Evolutionary conservation across 495 filamentous ascomycete genomes (phyloP), one percentile per base, ranked within the genome.

Genomic region (Daldinia childiae): DNA sequence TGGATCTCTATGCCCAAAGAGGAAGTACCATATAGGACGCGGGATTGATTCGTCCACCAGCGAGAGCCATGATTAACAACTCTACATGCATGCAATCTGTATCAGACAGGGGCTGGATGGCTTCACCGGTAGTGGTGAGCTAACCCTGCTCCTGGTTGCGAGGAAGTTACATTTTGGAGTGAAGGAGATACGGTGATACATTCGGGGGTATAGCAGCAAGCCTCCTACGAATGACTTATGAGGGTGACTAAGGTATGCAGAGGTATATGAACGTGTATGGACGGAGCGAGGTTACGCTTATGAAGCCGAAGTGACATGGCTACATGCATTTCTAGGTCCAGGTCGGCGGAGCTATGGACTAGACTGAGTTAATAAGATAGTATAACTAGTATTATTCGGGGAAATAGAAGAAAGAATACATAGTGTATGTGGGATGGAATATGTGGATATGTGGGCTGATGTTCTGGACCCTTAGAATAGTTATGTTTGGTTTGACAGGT

Each of bases 81-180:
- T 62, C 19, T 62, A 58, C 41, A 61, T 73, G 62, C 38, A 55
- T 65, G 48, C 32, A 38, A 54, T 38, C 24, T 17, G 50, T 62
- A 52, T 54, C 62, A 17, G 30, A 58, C 29, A 62, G 58, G 62
- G 58, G 56, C 29, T 29, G 12, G 26, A 32, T 17, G 38, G 38
- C 36, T 39, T 48, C 41, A 30, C 68, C 21, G 50, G 60, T 32
- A 59, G 14, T 67, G 48, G 45, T 43, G 36, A 68, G 60, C n/a
- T 24, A 29, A 6, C 36, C 64, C 52, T 24, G 64, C 45, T 48
- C 56, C 58, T 55, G 48, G n/a, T 64, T 55, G 14, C 7, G 63
- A 52, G 21, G 12, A 32, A 60, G 64, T 68, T 64, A 61, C 69
- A 72, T 67, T 67, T 64, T 72, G 64, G 64, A 52, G 69, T 19